Percentiles rank a stretch among this genome's conserved stretches.
Conservation (phyloP, 768 basidiomycete species). For the Collybia mongolica region DNA sequence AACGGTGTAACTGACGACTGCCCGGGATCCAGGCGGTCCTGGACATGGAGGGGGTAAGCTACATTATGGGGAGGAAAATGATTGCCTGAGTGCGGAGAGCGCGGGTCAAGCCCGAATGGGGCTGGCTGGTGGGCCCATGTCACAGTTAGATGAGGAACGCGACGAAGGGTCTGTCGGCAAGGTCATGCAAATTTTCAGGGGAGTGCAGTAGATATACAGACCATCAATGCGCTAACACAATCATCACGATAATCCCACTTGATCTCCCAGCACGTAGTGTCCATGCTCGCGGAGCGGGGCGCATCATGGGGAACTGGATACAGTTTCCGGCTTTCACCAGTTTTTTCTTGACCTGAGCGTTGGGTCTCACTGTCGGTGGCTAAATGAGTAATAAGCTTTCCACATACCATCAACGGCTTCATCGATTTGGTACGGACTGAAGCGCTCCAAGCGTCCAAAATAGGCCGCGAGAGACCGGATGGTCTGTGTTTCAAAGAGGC, state of each 20-base stretch:
- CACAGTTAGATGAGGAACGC: conserved; percentile 68
- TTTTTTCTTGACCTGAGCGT: conserved; percentile 2
- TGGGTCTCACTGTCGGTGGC: too few relatives aligned
- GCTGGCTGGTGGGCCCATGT: conserved; percentile 76
- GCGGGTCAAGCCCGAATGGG: conserved; percentile 14
- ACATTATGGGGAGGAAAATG: conserved; percentile 15
- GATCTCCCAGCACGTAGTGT: conserved; percentile 64
- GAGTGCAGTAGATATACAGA: conserved; percentile 24
- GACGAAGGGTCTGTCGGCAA: conserved; percentile 58
- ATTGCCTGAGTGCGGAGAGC: conserved; percentile 9
- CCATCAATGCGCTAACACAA: conserved; percentile 70
- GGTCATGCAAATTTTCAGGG: conserved; percentile 2
- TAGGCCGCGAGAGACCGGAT: conserved; percentile 49
- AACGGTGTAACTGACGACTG: conserved; percentile 8
- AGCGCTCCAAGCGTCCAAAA: conserved; percentile 67
- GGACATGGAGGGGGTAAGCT: conserved; percentile 30
- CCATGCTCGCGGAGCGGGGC: conserved; percentile 56
- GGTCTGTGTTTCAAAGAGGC: conserved; percentile 32
- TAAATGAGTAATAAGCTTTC: too few relatives aligned
- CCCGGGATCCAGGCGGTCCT: conserved; percentile 15
- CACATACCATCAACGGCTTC: conserved; percentile 13
- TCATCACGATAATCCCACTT: conserved; percentile 81
- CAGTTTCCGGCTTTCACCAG: conserved; percentile 14
- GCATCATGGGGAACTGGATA: conserved; percentile 57
- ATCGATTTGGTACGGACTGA: conserved; percentile 31